phyloP scores from a whole-genome alignment of 768 basidiomycete genomes.

The Suillus subluteus region DNA sequence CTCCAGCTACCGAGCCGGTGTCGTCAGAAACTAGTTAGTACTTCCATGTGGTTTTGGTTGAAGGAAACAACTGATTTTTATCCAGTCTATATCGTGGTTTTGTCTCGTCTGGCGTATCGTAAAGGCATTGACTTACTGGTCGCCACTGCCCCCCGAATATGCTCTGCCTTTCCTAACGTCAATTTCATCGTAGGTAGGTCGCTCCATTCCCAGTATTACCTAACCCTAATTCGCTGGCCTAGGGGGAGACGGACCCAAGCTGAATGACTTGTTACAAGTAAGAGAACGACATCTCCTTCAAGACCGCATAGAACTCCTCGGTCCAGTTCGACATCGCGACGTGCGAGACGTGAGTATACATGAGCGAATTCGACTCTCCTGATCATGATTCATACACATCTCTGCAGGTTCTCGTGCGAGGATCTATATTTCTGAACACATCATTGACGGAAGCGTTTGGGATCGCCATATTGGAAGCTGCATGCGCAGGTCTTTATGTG shows the following conservation, averaged over 20 bases:
- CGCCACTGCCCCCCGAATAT: constrained; percentile 89
- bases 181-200: constrained; percentile 80
- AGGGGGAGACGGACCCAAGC: constrained; percentile 96
- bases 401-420: constrained; percentile 76
- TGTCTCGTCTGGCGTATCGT: constrained; percentile 90
- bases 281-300: constrained; percentile 88
- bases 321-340: constrained; percentile 77
- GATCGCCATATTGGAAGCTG: constrained; percentile 96
- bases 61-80: neutral
- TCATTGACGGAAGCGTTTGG: constrained; percentile 97
- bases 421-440: constrained; percentile 93
- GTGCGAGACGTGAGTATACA: constrained; percentile 69
- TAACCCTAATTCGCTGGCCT: constrained; percentile 10
- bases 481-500: constrained; percentile 91
- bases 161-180: constrained; percentile 82
- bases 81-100: constrained; percentile 86
- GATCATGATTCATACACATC: constrained; percentile 2
- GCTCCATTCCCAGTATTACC: constrained; percentile 1
- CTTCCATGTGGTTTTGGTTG: neutral
- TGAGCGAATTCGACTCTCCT: neutral
- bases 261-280: constrained; percentile 94
- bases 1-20: constrained; percentile 53
- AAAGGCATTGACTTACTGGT: constrained; percentile 97
- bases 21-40: constrained; percentile 60
- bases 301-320: constrained; percentile 90